Percentiles rank a stretch among this genome's conserved stretches.
phyloP scores from a whole-genome alignment of 2,329 filamentous ascomycete genomes.

The Aspergillus cejpii region DNA sequence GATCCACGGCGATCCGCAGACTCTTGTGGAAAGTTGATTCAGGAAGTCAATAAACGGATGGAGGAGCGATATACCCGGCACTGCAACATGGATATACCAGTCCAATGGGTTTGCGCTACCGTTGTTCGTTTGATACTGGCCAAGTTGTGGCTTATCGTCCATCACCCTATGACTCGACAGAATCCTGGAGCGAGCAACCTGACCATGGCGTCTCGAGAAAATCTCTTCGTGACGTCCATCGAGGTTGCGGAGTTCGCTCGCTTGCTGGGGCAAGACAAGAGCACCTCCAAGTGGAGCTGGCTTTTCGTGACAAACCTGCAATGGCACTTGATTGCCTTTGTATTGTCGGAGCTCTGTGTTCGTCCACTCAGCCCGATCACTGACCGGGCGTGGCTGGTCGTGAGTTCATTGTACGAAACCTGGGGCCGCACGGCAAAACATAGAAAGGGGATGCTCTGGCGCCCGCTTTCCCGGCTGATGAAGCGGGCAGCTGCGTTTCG shows the following conservation, averaged over 20 bases:
- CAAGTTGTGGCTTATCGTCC: conserved; percentile 70
- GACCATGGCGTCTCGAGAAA: conserved; percentile 58
- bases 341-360: conserved; percentile 52
- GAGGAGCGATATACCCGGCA: conserved; percentile 51
- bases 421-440: conserved; percentile 32
- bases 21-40: conserved; percentile 43
- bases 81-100: conserved; percentile 46
- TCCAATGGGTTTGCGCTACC: conserved; percentile 64
- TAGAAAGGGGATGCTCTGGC: conserved; percentile 57
- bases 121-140: conserved; percentile 65
- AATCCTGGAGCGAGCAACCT: conserved; percentile 47
- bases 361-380: conserved; percentile 52
- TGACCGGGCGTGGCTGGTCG: conserved; percentile 55
- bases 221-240: conserved; percentile 63
- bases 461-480: conserved; percentile 56
- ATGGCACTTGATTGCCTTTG: conserved; percentile 51
- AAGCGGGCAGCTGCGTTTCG: conserved; percentile 51
- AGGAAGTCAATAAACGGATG: conserved; percentile 49
- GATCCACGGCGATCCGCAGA: conserved; percentile 20
- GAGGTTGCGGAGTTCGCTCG: conserved; percentile 68
- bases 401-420: conserved; percentile 43
- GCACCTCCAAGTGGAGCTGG: conserved; percentile 59
- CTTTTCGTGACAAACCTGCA: conserved; percentile 59
- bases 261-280: conserved; percentile 57
- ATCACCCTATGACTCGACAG: conserved; percentile 63